Evolutionary conservation across 768 basidiomycete species (phyloP), one percentile per base, ranked within the genome.

Genomic region (Mycena capillaripes): DNA sequence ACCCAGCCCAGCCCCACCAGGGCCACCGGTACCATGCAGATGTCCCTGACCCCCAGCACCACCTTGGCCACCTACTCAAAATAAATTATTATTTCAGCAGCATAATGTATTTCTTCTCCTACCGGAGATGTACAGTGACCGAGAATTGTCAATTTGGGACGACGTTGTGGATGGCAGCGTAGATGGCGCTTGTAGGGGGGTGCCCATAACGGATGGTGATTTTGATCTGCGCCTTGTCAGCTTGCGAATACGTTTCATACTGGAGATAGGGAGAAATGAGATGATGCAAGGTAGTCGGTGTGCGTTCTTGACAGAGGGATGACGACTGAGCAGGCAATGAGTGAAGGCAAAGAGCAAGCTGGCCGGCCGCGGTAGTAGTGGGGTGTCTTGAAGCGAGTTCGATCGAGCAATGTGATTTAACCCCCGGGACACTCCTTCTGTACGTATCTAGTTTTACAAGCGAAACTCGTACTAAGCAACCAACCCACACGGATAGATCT

Each of bases 171-270:
- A n/a, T n/a, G n/a, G n/a, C n/a, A n/a, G n/a, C n/a, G n/a, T n/a
- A n/a, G n/a, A n/a, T n/a, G n/a, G n/a, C n/a, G n/a, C n/a, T n/a
- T n/a, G n/a, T n/a, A n/a, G n/a, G n/a, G n/a, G n/a, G n/a, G n/a
- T n/a, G n/a, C n/a, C n/a, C n/a, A n/a, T n/a, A n/a, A n/a, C n/a
- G n/a, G n/a, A n/a, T n/a, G n/a, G n/a, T n/a, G n/a, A n/a, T n/a
- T n/a, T n/a, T n/a, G n/a, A n/a, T n/a, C 27, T 60, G 29, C 3
- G 42, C 42, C 56, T 16, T 34, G 38, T 23, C 32, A 57, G 56
- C 56, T 57, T 46, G 59, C 23, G 57, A 59, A 59, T 59, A 42
- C 34, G 23, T 30, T 40, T 59, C 57, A 59, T 59, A 40, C 53
- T 32, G 53, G 53, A 55, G 30, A 55, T 55, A 55, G 19, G 38